Evolutionary conservation across 2,329 filamentous ascomycete species (phyloP), one percentile per base, ranked within the genome.

Genomic region (Claviceps arundinis): DNA sequence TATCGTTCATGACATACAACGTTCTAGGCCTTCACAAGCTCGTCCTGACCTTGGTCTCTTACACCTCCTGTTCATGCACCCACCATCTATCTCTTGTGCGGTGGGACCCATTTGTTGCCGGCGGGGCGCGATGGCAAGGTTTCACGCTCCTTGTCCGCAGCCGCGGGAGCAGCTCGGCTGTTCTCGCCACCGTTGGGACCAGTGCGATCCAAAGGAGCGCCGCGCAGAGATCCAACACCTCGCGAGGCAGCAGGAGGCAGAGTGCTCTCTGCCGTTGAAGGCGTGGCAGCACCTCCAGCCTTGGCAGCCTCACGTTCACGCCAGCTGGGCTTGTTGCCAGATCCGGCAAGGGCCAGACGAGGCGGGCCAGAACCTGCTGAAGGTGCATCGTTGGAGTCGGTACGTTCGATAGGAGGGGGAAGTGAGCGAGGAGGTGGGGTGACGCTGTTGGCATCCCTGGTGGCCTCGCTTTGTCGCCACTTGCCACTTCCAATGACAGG

Each of bases 281-380:
- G 56, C 13, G 60, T 60, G 16, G 62, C 61, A n/a, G 62, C 61
- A 14, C 59, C 62, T 9, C 63, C 60, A 38, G 70, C 64, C 60
- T 61, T 75, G 55, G 73, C 70, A 49, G 79, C 80, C 68, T 88
- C 78, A 61, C 84, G 82, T 37, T 89, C 85, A 66, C 85, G 82
- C 86, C 85, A 89, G 60, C 76, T 80, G 51, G 81, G 74, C 70
- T 81, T 84, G 64, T 65, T 73, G 59, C 79, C 77, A 63, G 66
- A 73, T 57, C 80, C 78, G 55, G 77, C 69, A 51, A 89, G 76
- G 50, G 73, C 67, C 56, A 89, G 73, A 56, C 74, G 77, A 41
- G 83, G 84, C 47, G 81, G 81, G 42, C 74, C 77, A 54, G 69
- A 60, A 59, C 60, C 53, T 37, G 64, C 54, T 37, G 64, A 60